Percentiles rank a stretch among this genome's conserved stretches.
phyloP scores from a whole-genome alignment of 1,284 basidiomycete genomes.

The Ceratobasidium sp. region DNA sequence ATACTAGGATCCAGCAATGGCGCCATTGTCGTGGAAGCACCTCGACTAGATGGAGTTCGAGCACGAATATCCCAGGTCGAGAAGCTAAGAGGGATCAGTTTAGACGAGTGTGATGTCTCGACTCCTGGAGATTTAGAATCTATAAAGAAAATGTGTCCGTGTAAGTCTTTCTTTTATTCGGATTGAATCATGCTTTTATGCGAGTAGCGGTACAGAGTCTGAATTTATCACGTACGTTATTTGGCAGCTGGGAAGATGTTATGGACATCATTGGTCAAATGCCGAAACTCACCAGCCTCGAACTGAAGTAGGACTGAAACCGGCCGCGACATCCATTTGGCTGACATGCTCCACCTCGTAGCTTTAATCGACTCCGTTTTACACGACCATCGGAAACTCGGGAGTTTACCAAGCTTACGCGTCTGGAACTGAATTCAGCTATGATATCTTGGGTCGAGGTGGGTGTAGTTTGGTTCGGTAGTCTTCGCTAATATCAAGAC shows the following conservation, averaged over 20 bases:
- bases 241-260: constrained; percentile 76
- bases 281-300: constrained; percentile 67
- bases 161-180: constrained; percentile 55
- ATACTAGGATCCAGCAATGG: constrained; percentile 82
- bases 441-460: constrained; percentile 75
- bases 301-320: constrained; percentile 68
- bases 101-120: constrained; percentile 73
- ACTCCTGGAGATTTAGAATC: constrained; percentile 61
- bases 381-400: background rate
- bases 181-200: constrained; percentile 21
- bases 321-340: background rate
- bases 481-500: background rate
- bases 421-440: constrained; percentile 80
- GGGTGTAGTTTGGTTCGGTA: constrained; percentile 37
- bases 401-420: constrained; percentile 49
- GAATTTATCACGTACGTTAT: constrained; percentile 81
- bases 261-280: constrained; percentile 71
- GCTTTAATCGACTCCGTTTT: constrained; percentile 63
- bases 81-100: constrained; percentile 75
- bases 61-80: constrained; percentile 71
- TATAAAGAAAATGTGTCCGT: constrained; percentile 69
- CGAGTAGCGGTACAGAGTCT: constrained; percentile 74
- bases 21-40: constrained; percentile 85
- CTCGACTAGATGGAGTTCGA: constrained; percentile 80
- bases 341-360: constrained; percentile 48